Evolutionary conservation across 345 rosid species (phyloP).

Genomic region (Ailanthus altissimus): DNA sequence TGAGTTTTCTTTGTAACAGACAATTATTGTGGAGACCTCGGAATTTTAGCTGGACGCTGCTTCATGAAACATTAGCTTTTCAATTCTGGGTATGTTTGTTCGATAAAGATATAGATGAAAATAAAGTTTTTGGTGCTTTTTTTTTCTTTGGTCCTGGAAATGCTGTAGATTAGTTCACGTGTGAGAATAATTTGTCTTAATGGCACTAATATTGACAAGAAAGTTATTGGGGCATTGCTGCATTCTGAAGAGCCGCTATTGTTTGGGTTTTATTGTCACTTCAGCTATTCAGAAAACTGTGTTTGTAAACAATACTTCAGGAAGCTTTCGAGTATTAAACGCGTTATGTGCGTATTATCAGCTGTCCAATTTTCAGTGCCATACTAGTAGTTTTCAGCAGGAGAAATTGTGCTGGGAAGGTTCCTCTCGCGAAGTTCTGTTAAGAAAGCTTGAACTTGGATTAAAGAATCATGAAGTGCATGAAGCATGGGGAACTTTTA

Average conservation of each 20-base stretch:
- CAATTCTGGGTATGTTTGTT: background rate
- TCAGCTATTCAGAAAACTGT: background rate
- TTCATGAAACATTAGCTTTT: no score
- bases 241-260: conserved; percentile 1
- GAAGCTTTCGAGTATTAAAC: conserved; percentile 1
- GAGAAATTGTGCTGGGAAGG: conserved; percentile 49
- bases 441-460: conserved; percentile 61
- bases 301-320: background rate
- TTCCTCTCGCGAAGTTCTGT: conserved; percentile 48
- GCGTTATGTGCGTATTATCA: background rate
- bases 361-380: background rate
- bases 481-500: conserved; percentile 72
- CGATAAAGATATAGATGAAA: background rate
- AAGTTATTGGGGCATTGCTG: background rate
- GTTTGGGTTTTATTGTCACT: background rate
- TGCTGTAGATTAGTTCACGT: background rate
- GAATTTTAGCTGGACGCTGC: no score
- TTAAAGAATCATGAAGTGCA: conserved; percentile 43
- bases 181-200: background rate
- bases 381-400: background rate
- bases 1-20: background rate
- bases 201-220: conserved; percentile 12
- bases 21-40: background rate
- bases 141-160: background rate
- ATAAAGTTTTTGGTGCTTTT: background rate